Evolutionary conservation across 2,329 filamentous ascomycete species (phyloP).

Genomic region (Emmonsia crescens): DNA sequence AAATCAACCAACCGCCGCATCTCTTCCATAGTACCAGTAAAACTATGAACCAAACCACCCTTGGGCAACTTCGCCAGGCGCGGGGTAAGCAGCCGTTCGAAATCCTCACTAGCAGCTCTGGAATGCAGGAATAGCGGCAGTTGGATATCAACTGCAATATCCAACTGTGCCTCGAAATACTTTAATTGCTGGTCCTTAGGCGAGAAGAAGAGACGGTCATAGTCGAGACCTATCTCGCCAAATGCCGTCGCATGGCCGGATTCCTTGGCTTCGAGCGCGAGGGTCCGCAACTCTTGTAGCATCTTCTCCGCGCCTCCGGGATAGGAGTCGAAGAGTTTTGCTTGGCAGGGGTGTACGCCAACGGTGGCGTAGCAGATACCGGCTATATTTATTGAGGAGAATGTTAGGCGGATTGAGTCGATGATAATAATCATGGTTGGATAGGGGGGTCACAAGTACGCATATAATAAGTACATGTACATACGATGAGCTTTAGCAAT

Average conservation of each 20-base stretch:
- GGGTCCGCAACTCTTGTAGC: constrained; percentile 48
- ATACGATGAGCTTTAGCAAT: constrained; percentile 64
- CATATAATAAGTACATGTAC: constrained; percentile 27
- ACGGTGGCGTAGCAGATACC: constrained; percentile 79
- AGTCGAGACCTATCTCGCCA: constrained; percentile 93
- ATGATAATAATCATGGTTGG: not conserved
- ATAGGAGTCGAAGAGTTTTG: constrained; percentile 60
- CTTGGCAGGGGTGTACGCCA: constrained; percentile 86
- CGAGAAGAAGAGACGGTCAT: constrained; percentile 79
- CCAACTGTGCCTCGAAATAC: constrained; percentile 74
- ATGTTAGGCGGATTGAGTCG: not conserved
- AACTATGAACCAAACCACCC: constrained; percentile 83
- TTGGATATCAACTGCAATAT: constrained; percentile 63
- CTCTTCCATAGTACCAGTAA: constrained; percentile 79
- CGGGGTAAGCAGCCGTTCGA: constrained; percentile 58
- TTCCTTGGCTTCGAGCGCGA: constrained; percentile 52
- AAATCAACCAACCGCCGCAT: constrained; percentile 69
- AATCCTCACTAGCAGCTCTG: constrained; percentile 75
- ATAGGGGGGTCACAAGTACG: not conserved
- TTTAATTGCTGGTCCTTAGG: constrained; percentile 68
- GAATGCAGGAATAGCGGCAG: constrained; percentile 89
- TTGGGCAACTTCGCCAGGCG: constrained; percentile 56
- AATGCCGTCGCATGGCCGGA: constrained; percentile 62
- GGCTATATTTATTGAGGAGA: constrained; percentile 39
- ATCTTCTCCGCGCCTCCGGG: constrained; percentile 34